A percentile compares a stretch with the other conserved stretches of the same genome.
These are phyloP conservation scores for Schizothecium vesticola DNA, from an alignment of 495 filamentous ascomycete genomes.

Conservation along the genomic window DNA sequence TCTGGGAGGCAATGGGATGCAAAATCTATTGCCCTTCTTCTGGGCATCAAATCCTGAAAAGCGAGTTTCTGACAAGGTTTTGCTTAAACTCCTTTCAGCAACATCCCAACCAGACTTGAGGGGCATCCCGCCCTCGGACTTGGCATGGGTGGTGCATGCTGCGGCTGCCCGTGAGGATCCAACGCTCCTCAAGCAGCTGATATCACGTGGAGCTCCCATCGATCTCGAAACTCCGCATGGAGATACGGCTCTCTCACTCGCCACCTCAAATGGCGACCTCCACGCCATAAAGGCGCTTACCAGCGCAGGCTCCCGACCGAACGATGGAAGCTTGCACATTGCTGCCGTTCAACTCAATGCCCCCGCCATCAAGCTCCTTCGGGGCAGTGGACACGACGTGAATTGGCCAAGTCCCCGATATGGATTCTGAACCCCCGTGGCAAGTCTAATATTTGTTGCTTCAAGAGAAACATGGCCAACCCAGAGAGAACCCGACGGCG, in stretches of 20 bases:
- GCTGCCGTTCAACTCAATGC: not conserved
- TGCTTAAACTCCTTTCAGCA: not conserved
- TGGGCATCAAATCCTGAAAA: not conserved
- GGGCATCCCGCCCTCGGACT: not conserved
- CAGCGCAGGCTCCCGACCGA: not conserved
- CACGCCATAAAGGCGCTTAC: not conserved
- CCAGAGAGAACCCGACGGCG: not conserved
- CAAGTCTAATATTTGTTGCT: not conserved
- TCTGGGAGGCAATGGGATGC: too few relatives aligned
- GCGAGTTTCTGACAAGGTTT: not conserved
- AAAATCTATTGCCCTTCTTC: not conserved
- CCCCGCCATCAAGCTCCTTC: not conserved
- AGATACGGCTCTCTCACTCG: not conserved
- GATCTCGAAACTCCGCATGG: not conserved
- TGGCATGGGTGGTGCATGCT: not conserved
- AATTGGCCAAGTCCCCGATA: not conserved
- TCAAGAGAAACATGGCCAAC: too few relatives aligned
- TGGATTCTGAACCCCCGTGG: not conserved
- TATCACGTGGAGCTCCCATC: not conserved
- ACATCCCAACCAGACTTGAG: not conserved
- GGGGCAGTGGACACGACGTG: not conserved
- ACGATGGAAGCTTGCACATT: not conserved
- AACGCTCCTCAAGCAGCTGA: not conserved
- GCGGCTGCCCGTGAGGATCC: not conserved
- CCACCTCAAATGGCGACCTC: not conserved